Evolutionary conservation across 1,284 basidiomycete species (phyloP).

Genomic region (Malassezia vespertilionis): DNA sequence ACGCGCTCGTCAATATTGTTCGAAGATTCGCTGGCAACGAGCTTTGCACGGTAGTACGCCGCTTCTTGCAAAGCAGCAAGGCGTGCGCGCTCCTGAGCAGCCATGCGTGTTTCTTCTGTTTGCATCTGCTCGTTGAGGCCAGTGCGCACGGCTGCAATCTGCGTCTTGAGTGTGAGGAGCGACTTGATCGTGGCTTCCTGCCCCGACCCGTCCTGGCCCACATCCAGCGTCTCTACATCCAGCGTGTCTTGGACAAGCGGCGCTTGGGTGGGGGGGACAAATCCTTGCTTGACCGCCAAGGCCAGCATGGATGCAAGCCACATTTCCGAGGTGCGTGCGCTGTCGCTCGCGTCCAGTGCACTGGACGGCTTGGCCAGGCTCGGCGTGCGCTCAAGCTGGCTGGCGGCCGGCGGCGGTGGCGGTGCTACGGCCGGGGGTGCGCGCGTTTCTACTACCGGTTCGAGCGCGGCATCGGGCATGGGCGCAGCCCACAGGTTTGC

Average conservation of each 20-base stretch:
- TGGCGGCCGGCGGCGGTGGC: too few species aligned
- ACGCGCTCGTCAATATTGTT: constrained; percentile 57
- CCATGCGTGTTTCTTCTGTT: constrained; percentile 63
- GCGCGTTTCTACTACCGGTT: too few species aligned
- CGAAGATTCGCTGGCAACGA: constrained; percentile 65
- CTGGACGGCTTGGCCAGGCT: not conserved
- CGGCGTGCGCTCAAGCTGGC: not conserved
- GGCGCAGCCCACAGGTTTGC: too few species aligned
- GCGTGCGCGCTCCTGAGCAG: constrained; percentile 69
- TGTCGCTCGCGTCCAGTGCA: constrained; percentile 58
- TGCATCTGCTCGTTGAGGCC: constrained; percentile 65
- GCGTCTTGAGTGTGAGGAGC: constrained; percentile 73
- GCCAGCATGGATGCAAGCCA: constrained; percentile 77
- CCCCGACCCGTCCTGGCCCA: constrained; percentile 44
- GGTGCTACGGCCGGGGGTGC: too few species aligned
- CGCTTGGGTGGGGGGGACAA: constrained; percentile 55
- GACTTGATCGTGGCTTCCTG: constrained; percentile 58
- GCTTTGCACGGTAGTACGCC: constrained; percentile 87
- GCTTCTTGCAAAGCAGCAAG: constrained; percentile 80
- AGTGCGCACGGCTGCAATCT: constrained; percentile 72
- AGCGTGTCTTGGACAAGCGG: constrained; percentile 19
- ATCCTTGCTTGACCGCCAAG: constrained; percentile 70
- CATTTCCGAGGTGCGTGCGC: constrained; percentile 59
- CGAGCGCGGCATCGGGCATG: too few species aligned
- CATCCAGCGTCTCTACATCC: constrained; percentile 48